Percentiles rank a stretch among this genome's conserved stretches.
Evolutionary conservation across 202 grass and related monocot species (phyloP).

Genomic region (Bolboschoenoplectus hybrid): DNA sequence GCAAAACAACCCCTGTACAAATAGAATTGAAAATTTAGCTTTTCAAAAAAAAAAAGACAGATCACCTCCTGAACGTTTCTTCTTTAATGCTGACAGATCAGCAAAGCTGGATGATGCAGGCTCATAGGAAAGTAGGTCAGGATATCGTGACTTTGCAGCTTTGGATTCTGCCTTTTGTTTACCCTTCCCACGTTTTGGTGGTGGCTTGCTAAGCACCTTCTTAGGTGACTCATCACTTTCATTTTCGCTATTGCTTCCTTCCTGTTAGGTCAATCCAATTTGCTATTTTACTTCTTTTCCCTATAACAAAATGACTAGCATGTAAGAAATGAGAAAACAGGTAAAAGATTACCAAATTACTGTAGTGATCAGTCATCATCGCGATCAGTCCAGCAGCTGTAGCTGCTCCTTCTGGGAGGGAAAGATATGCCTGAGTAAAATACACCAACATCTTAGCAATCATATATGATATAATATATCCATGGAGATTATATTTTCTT

Average conservation of each 20-base stretch:
- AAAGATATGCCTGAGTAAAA: slow-evolving; percentile 94
- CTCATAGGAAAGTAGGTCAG: slow-evolving; percentile 78
- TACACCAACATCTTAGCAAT: slow-evolving; percentile 47
- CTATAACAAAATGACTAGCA: slow-evolving; percentile 26
- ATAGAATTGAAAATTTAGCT: slow-evolving; percentile 4
- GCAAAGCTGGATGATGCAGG: slow-evolving; percentile 75
- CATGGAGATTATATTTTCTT: not conserved
- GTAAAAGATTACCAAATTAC: slow-evolving; percentile 81
- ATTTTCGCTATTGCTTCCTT: slow-evolving; percentile 82
- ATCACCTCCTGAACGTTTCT: slow-evolving; percentile 85
- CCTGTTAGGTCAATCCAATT: slow-evolving; percentile 54
- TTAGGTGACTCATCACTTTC: slow-evolving; percentile 79
- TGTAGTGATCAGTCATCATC: slow-evolving; percentile 99
- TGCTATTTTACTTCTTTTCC: slow-evolving; percentile 37
- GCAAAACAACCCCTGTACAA: slow-evolving; percentile 26
- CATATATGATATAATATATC: not conserved
- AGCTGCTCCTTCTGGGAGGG: slow-evolving; percentile 93
- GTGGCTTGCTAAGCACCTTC: slow-evolving; percentile 52
- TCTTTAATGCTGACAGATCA: slow-evolving; percentile 90
- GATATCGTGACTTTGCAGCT: slow-evolving; percentile 60
- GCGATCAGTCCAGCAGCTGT: slow-evolving; percentile 93
- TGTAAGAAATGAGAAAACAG: slow-evolving; percentile 19
- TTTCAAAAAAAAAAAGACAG: slow-evolving; percentile 27
- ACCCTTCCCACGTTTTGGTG: slow-evolving; percentile 76
- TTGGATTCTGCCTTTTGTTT: slow-evolving; percentile 65